phyloP scores from a whole-genome alignment of 345 rosid species.

The Pistacia vera region DNA sequence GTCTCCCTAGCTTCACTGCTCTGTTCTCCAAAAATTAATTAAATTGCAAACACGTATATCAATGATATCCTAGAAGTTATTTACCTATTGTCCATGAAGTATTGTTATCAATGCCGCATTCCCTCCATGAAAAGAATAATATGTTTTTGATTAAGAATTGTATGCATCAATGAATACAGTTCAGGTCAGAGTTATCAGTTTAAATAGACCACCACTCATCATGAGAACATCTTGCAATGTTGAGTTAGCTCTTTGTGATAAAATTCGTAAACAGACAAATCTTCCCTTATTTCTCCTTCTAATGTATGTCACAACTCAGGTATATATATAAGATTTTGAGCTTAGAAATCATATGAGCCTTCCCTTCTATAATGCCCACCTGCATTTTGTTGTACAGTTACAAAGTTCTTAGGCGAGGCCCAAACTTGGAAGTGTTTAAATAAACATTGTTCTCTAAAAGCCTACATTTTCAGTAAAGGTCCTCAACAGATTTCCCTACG shows the following conservation, averaged over 20 bases:
- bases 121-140: conserved; percentile 22
- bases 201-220: not conserved
- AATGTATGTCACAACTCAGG: not conserved
- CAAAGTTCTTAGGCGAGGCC: no score
- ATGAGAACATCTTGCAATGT: not conserved
- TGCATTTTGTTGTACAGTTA: no score
- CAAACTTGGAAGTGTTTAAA: not conserved
- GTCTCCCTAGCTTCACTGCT: conserved; percentile 31
- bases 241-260: not conserved
- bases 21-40: conserved; percentile 29
- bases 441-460: not conserved
- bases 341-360: no score
- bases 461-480: not conserved
- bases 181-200: not conserved
- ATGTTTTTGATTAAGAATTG: not conserved
- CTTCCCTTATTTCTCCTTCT: not conserved
- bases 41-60: conserved; percentile 13
- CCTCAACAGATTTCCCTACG: not conserved
- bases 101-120: conserved; percentile 17
- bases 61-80: not conserved
- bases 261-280: not conserved
- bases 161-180: not conserved
- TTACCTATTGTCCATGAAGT: conserved; percentile 27
- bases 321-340: not conserved
- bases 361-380: no score